Conservation (phyloP, 768 basidiomycete species). For the Suillus plorans region DNA sequence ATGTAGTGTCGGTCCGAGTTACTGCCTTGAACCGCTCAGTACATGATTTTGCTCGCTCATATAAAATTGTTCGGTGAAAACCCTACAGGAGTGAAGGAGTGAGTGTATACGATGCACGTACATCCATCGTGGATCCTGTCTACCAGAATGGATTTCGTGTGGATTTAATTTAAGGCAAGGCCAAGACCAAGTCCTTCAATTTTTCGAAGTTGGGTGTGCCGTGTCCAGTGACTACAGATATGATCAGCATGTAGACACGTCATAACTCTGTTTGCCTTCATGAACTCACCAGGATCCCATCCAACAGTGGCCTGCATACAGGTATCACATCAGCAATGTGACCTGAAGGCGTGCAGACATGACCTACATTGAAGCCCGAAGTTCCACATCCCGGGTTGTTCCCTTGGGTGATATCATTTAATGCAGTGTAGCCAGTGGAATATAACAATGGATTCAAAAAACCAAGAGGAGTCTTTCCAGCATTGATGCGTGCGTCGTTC, state of each 20-base stretch:
- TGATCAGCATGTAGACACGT: constrained; percentile 12
- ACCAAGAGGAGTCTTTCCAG: constrained; percentile 47
- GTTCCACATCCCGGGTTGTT: constrained; percentile 64
- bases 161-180: not conserved
- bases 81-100: not conserved
- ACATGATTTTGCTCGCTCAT: not conserved
- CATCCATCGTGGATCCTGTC: not conserved
- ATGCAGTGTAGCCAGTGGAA: constrained; percentile 23
- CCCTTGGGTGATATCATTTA: constrained; percentile 62
- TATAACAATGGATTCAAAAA: constrained; percentile 70
- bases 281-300: constrained; percentile 57
- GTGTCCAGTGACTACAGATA: constrained; percentile 48
- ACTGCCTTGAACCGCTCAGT: not conserved
- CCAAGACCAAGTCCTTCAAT: constrained; percentile 38
- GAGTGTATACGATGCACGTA: not conserved
- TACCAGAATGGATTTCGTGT: not conserved
- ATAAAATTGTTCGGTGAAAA: not conserved
- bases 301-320: constrained; percentile 44
- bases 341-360: not conserved
- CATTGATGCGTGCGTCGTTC: constrained; percentile 57
- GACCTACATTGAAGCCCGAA: constrained; percentile 59
- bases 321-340: not conserved
- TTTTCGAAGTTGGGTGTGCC: constrained; percentile 54
- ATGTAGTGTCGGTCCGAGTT: too few relatives aligned
- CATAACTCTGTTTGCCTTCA: constrained; percentile 3